Evolutionary conservation across 2,329 filamentous ascomycete genomes (phyloP).

Genomic region (Fonsecaea erecta): DNA sequence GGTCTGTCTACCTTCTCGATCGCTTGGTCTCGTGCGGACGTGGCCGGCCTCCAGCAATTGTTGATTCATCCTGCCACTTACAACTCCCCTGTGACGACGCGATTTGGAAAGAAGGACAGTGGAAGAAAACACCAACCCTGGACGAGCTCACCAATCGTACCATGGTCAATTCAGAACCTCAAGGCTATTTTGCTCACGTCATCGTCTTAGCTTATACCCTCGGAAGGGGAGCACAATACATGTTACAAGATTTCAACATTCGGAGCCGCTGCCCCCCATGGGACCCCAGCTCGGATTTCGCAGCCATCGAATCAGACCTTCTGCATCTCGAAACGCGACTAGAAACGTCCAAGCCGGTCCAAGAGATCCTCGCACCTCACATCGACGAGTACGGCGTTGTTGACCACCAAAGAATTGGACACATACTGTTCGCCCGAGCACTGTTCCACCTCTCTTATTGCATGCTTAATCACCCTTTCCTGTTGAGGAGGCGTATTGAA

Average conservation of each 20-base stretch:
- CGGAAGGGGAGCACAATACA: constrained; percentile 24
- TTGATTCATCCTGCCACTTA: constrained; percentile 29
- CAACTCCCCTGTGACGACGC: constrained; percentile 29
- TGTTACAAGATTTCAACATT: constrained; percentile 21
- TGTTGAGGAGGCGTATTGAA: constrained; percentile 40
- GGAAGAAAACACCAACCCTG: constrained; percentile 16
- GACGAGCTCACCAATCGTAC: constrained; percentile 9
- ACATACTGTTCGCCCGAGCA: constrained; percentile 42
- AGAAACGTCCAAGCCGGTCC: constrained; percentile 1
- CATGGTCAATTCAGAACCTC: not conserved
- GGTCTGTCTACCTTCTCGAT: constrained; percentile 42
- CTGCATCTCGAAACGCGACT: constrained; percentile 19
- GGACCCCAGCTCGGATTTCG: constrained; percentile 19
- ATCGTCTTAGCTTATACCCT: constrained; percentile 25
- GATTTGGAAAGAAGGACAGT: constrained; percentile 16
- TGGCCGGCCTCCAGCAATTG: constrained; percentile 21
- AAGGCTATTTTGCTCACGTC: constrained; percentile 21
- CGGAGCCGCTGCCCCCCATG: constrained; percentile 6
- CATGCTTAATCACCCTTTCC: constrained; percentile 45
- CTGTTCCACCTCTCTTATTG: constrained; percentile 46
- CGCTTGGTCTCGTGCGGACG: constrained; percentile 40
- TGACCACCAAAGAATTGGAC: constrained; percentile 38
- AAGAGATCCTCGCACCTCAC: constrained; percentile 1
- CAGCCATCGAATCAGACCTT: constrained; percentile 23
- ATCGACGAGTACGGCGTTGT: constrained; percentile 16